A percentile compares a stretch with the other conserved stretches of the same genome.
Conservation (phyloP, 208 protist genomes). For the Acanthamoeba healyi region DNA sequence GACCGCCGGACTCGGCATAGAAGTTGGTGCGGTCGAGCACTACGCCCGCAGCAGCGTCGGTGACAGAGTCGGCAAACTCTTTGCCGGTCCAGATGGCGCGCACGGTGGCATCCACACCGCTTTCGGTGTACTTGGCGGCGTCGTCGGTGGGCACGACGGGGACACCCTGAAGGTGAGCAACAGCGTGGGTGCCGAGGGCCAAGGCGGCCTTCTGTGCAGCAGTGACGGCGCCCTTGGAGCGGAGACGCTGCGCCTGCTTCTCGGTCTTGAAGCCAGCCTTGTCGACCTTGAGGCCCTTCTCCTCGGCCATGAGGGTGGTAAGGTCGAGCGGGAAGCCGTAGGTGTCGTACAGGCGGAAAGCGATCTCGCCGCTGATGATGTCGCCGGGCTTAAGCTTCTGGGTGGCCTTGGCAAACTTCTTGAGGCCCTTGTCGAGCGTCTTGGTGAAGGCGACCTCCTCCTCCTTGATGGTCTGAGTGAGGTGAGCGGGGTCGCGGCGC, state of each 20-base stretch:
- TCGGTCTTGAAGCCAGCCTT: constrained; percentile 80
- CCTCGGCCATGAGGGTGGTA: constrained; percentile 97
- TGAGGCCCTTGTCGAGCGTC: constrained; percentile 95
- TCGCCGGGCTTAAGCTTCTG: constrained; percentile 76
- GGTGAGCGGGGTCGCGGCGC: constrained; percentile 43
- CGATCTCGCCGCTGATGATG: constrained; percentile 93
- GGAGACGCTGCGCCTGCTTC: constrained; percentile 45
- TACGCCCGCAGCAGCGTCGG: constrained; percentile 88
- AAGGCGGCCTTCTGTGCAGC: constrained; percentile 73
- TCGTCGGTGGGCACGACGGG: constrained; percentile 95
- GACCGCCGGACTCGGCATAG: constrained; percentile 98
- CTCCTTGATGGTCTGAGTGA: constrained; percentile 92
- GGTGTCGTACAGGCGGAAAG: constrained; percentile 96
- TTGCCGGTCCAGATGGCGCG: constrained; percentile 91
- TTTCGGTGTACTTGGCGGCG: constrained; percentile 93
- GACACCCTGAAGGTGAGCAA: constrained; percentile 90
- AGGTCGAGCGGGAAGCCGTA: constrained; percentile 99
- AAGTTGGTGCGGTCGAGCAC: constrained; percentile 97
- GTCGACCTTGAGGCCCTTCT: constrained; percentile 92
- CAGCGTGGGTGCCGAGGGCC: constrained; percentile 82
- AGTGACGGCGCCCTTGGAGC: constrained; percentile 26
- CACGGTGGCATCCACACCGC: constrained; percentile 76
- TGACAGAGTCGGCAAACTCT: constrained; percentile 89
- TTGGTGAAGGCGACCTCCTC: constrained; percentile 97
- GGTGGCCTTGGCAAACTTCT: constrained; percentile 84